phyloP scores from a whole-genome alignment of 768 basidiomycete species.

The Leccinum variicolor region DNA sequence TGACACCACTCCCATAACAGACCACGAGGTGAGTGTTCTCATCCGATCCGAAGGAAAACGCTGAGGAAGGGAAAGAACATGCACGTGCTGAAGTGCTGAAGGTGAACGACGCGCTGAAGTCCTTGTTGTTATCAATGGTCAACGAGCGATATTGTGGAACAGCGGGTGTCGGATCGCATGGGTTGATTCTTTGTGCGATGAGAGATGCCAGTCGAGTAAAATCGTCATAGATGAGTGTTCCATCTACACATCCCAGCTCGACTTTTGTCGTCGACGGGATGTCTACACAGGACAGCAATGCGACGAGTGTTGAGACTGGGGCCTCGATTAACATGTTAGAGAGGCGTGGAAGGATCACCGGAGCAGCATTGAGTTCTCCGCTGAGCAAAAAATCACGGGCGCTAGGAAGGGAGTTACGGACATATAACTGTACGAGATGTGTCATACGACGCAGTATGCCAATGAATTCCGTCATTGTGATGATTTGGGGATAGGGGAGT shows the following conservation, averaged over 20 bases:
- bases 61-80: background rate
- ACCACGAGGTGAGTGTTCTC: conserved; percentile 2
- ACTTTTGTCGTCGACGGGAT: background rate
- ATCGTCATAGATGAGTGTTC: background rate
- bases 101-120: background rate
- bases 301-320: background rate
- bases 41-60: background rate
- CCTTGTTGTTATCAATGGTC: background rate
- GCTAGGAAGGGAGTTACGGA: conserved; percentile 31
- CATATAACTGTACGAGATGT: conserved; percentile 29
- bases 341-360: background rate
- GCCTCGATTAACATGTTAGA: background rate
- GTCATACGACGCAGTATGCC: conserved; percentile 33
- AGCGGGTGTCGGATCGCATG: background rate
- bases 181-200: background rate
- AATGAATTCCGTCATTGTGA: conserved; percentile 26
- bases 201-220: background rate
- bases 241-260: no score
- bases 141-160: background rate
- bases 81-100: background rate
- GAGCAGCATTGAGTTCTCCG: background rate
- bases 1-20: background rate
- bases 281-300: conserved; percentile 2
- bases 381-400: background rate
- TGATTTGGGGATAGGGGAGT: conserved; percentile 21